Evolutionary conservation across 495 filamentous ascomycete species (phyloP).

Genomic region (Collariella sp.): DNA sequence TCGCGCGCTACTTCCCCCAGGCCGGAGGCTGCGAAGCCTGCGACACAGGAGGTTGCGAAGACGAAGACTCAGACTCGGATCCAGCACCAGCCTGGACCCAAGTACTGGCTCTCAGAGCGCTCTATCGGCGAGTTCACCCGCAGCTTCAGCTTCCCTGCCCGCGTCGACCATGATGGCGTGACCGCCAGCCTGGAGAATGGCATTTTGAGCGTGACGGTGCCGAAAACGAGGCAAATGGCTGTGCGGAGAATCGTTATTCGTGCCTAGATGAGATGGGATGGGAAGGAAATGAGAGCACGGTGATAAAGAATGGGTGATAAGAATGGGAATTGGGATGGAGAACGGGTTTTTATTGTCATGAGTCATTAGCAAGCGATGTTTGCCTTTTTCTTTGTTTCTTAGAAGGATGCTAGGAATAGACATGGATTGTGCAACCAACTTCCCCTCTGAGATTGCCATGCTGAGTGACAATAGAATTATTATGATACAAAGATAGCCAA

Average conservation of each 20-base stretch:
- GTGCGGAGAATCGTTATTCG: background rate
- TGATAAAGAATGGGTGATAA: background rate
- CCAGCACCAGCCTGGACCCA: slow-evolving; percentile 32
- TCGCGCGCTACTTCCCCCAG: background rate
- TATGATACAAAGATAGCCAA: too few species aligned
- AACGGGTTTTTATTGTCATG: background rate
- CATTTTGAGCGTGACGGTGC: slow-evolving; percentile 59
- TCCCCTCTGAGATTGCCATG: too few species aligned
- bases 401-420: too few species aligned
- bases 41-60: slow-evolving; percentile 19
- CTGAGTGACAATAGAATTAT: too few species aligned
- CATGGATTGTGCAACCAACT: too few species aligned
- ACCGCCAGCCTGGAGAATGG: slow-evolving; percentile 55
- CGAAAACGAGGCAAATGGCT: slow-evolving; percentile 44
- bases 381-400: too few species aligned
- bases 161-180: slow-evolving; percentile 69
- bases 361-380: too few species aligned
- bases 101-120: slow-evolving; percentile 79
- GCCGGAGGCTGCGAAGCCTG: slow-evolving; percentile 8
- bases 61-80: background rate
- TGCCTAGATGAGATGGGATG: background rate
- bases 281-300: background rate
- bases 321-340: background rate
- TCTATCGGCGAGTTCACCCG: slow-evolving; percentile 71
- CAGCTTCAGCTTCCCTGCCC: slow-evolving; percentile 64